Evolutionary conservation across 2,329 filamentous ascomycete genomes (phyloP).

Genomic region (Pseudocercospora eumusae): DNA sequence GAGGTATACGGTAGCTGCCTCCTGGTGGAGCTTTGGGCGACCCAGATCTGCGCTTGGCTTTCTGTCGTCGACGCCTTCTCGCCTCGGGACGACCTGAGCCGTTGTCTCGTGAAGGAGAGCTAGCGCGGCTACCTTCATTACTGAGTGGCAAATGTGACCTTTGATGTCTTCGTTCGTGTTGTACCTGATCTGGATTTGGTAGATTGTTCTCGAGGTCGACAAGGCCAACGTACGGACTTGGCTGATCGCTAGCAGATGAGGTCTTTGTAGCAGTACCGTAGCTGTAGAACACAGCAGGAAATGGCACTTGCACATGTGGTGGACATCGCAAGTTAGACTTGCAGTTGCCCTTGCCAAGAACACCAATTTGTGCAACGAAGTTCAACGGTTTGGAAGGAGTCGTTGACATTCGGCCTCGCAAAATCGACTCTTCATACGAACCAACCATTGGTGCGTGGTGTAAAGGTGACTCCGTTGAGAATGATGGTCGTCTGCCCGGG

Average conservation of each 20-base stretch:
- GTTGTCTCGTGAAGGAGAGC: conserved; percentile 32
- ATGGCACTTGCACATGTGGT: conserved; percentile 83
- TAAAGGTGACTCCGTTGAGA: conserved; percentile 72
- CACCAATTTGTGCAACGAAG: conserved; percentile 93
- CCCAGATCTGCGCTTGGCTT: conserved; percentile 58
- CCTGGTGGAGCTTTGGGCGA: conserved; percentile 71
- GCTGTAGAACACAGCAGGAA: conserved; percentile 94
- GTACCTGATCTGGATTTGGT: conserved; percentile 37
- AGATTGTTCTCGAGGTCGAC: conserved; percentile 87
- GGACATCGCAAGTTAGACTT: conserved; percentile 83
- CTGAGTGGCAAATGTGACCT: conserved; percentile 21
- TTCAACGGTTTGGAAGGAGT: conserved; percentile 89
- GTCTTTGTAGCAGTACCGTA: conserved; percentile 69
- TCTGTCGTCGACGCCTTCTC: conserved; percentile 44
- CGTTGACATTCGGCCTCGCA: conserved; percentile 94
- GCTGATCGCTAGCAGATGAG: conserved; percentile 71
- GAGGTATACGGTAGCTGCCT: conserved; percentile 89
- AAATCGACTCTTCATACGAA: conserved; percentile 95
- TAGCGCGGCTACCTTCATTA: conserved; percentile 35
- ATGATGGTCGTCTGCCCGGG: conserved; percentile 65
- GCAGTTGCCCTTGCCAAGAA: conserved; percentile 85
- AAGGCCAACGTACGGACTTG: conserved; percentile 92
- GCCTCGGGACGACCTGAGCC: conserved; percentile 30
- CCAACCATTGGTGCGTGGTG: conserved; percentile 95
- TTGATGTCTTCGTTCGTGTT: conserved; percentile 39